Evolutionary conservation across 1,139 yeast genomes (phyloP).

Genomic region (Barnettozyma hawaiiensis): DNA sequence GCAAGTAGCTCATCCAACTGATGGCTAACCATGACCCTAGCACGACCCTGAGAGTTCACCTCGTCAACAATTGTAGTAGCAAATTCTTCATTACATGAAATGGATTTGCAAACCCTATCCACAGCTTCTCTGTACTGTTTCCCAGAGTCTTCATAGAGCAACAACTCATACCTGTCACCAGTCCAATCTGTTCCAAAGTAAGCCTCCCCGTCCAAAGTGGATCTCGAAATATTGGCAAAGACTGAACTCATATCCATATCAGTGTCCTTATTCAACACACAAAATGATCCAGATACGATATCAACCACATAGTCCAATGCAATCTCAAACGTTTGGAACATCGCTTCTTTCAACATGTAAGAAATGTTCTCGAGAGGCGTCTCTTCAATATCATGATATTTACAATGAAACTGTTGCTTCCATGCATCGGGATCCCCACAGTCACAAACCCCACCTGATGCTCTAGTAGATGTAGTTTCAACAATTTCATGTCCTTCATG

Average conservation of each 20-base stretch:
- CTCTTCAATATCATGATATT: slow-evolving; percentile 25
- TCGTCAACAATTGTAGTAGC: slow-evolving; percentile 68
- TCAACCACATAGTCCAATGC: slow-evolving; percentile 74
- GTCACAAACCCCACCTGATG: slow-evolving; percentile 92
- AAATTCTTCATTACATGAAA: slow-evolving; percentile 59
- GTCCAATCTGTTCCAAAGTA: slow-evolving; percentile 42
- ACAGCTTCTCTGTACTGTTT: slow-evolving; percentile 73
- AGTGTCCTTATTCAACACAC: slow-evolving; percentile 20
- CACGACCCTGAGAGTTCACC: slow-evolving; percentile 63
- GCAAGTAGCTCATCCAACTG: slow-evolving; percentile 46
- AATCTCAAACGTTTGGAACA: slow-evolving; percentile 43
- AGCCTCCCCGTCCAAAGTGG: slow-evolving; percentile 32
- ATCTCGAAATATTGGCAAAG: slow-evolving; percentile 26
- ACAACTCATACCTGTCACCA: slow-evolving; percentile 47
- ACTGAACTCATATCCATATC: slow-evolving; percentile 16
- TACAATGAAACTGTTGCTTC: slow-evolving; percentile 50
- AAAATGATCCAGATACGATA: slow-evolving; percentile 41
- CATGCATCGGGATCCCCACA: slow-evolving; percentile 92
- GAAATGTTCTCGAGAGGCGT: slow-evolving; percentile 30
- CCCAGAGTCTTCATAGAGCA: slow-evolving; percentile 74
- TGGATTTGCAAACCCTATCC: slow-evolving; percentile 56
- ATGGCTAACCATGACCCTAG: slow-evolving; percentile 54
- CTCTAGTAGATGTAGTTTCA: slow-evolving; percentile 67
- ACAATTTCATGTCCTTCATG: slow-evolving; percentile 77
- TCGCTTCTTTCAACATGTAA: slow-evolving; percentile 31